Evolutionary conservation across 345 rosid species (phyloP), one percentile per base, ranked within the genome.

Genomic region (Streptanthus diversifolius): DNA sequence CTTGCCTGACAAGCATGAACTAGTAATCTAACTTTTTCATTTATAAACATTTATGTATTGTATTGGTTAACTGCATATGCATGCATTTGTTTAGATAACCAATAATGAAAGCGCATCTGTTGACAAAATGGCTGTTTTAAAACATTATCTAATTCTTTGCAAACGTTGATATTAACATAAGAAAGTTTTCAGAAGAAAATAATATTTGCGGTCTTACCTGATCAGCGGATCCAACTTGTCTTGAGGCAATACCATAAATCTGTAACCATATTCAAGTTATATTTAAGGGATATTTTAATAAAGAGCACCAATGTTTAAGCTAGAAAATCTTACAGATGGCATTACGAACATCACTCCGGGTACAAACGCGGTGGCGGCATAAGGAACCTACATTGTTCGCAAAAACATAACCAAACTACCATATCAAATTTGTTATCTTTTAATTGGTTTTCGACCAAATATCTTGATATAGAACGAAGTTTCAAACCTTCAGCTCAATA

Each of bases 201-300:
- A 19, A 24, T 4, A 43, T 44, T 57, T 14, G 11, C 0, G 8
- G 8, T 18, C 39, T 40, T 69, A 87, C 97, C 96, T 92, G 98
- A 64, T 87, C 95, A 12, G 77, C 13, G 7, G 95, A 77, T 17
- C 95, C 80, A 56, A 85, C 85, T 80, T 90, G 98, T 70, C 80
- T 90, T 8, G 98, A 92, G 24, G 82, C 90, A 56, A 92, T 92
- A 81, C 95, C 86, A 43, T 39, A 61, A 36, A 75, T 25, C 79
- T 75, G 13, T 18, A 67, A 36, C 21, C 40, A 60, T 4, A 35
- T 18, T 15, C 5, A 47, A 57, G 17, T 13, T 70, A 2, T 45
- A 8, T 14, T 55, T 17, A 30, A 25, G 24, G 7, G 11, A 58
- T 33, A 24, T 1, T 22, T 33, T 13, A 45, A 8, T 47, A 35